phyloP scores from a whole-genome alignment of 2,329 filamentous ascomycete genomes.

The Scedosporium aurantiacum region DNA sequence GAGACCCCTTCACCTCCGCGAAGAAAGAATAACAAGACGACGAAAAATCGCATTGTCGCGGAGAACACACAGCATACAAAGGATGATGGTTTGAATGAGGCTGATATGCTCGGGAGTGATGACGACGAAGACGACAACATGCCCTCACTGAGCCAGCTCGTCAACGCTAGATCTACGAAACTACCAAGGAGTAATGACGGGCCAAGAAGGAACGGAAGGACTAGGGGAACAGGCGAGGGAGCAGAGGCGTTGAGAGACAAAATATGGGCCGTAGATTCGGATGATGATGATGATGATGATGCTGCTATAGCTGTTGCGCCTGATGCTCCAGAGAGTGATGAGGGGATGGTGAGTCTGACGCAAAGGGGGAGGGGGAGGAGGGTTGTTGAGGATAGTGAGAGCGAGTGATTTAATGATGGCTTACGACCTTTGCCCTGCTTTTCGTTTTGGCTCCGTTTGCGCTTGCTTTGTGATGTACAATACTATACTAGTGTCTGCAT shows the following conservation, averaged over 20 bases:
- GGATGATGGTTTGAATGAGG: neutral
- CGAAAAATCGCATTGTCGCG: neutral
- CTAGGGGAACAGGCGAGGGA: neutral
- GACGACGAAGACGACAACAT: conserved; percentile 1
- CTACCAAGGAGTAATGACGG: neutral
- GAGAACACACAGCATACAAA: no score
- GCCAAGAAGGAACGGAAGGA: neutral
- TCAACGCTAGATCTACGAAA: neutral
- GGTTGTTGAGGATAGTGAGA: conserved; percentile 3
- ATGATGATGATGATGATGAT: neutral
- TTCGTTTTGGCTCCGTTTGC: neutral
- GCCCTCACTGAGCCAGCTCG: conserved; percentile 5
- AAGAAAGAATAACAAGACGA: neutral
- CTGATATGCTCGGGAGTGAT: neutral
- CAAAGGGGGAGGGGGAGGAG: conserved; percentile 3
- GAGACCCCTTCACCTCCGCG: neutral
- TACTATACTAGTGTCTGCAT: no score
- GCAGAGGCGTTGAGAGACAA: neutral
- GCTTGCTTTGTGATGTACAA: no score
- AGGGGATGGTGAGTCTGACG: neutral
- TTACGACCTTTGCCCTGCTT: neutral
- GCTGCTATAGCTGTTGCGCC: neutral
- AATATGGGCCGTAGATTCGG: conserved; percentile 3
- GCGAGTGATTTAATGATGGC: neutral
- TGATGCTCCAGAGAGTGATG: neutral